phyloP scores from a whole-genome alignment of 208 protist species.

The Chromosphaera perkinsii region DNA sequence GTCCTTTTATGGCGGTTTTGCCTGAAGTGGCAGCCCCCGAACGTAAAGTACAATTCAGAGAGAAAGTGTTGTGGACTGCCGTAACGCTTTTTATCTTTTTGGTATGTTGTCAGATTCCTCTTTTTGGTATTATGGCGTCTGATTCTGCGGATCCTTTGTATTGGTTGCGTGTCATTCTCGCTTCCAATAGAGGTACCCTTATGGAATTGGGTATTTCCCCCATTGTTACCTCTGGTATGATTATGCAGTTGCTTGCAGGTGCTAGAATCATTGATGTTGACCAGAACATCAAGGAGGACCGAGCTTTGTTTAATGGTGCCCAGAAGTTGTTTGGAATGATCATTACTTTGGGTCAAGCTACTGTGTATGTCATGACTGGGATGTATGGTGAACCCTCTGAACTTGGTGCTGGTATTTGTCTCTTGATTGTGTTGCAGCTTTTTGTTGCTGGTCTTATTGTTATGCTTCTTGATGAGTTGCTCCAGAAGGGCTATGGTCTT shows the following conservation, averaged over 20 bases:
- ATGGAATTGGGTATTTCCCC: constrained; percentile 89
- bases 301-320: constrained; percentile 87
- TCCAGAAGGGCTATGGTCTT: constrained; percentile 99
- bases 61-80: constrained; percentile 95
- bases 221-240: constrained; percentile 63
- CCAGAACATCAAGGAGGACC: constrained; percentile 83
- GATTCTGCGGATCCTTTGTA: constrained; percentile 93
- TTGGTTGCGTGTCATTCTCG: constrained; percentile 98
- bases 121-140: constrained; percentile 91
- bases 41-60: constrained; percentile 66
- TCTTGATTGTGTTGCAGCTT: constrained; percentile 96
- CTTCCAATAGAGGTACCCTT: constrained; percentile 97
- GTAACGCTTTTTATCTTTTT: constrained; percentile 97
- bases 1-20: constrained; percentile 21
- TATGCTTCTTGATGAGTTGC: constrained; percentile 95
- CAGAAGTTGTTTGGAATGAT: constrained; percentile 95
- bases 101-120: constrained; percentile 96
- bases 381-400: constrained; percentile 97
- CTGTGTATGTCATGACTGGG: constrained; percentile 92
- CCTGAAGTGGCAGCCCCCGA: constrained; percentile 16
- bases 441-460: constrained; percentile 94
- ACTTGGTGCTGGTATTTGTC: constrained; percentile 84
- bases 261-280: constrained; percentile 92
- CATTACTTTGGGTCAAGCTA: constrained; percentile 94
- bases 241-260: constrained; percentile 73